Base-by-base conservation (phyloP, 2,329 filamentous ascomycete species). In the Diplodia corticola region DNA sequence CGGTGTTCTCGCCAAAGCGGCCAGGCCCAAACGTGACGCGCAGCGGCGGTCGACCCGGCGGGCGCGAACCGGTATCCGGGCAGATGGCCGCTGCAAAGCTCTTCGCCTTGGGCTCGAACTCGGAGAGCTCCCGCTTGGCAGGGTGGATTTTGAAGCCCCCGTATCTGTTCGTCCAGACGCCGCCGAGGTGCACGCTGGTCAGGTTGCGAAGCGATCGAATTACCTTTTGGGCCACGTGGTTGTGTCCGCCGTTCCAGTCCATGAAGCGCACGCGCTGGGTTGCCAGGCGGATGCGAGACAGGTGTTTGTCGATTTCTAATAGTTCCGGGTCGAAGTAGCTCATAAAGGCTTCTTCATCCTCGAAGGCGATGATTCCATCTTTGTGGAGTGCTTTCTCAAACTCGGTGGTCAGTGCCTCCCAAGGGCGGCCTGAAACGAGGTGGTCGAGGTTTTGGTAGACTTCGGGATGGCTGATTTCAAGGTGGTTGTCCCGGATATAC, bases 261-360 rank as follows among this genome's bases (percentile, higher is more conserved):
- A n/a, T 44, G n/a, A 44, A 12, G n/a, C 40, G 40, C 17, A 44
- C 2, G 17, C 7, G n/a, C 17, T 44, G 12, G 40, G 40, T 44
- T 10, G 40, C 40, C 17, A 44, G 40, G 9, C 40, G 40, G 13
- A 20, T 20, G 3, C 0, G 3, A 6, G 1, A 9, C n/a, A 20
- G 1, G 4, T 0, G 2, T 3, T 6, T 6, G 4, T 44, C 3
- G n/a, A 5, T 10, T 1, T 20, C n/a, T 7, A 44, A 4, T 3
- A 4, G 3, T 0, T 20, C 40, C 2, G 40, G n/a, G 6, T 20
- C 2, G 40, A 44, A 44, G 7, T 44, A 44, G 2, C 20, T 4
- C 3, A 9, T 20, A 6, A 7, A 20, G 1, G 17, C 6, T 0
- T 20, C 0, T 1, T 44, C 6, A 7, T 44, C 17, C 2, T 44